Conservation (phyloP, 345 rosid species). For the Moricandia arvensis region DNA sequence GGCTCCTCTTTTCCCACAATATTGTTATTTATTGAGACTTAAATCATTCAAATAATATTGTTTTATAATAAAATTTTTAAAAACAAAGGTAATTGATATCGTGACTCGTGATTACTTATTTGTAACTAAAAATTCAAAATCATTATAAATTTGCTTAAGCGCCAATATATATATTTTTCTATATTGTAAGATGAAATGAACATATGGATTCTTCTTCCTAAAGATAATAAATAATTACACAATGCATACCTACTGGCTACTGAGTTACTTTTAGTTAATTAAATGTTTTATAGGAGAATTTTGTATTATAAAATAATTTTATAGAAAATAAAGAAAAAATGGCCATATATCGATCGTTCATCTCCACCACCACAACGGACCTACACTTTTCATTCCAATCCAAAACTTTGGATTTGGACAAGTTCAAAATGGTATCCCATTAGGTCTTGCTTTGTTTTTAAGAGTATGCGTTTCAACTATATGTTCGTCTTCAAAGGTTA, state of each 20-base stretch:
- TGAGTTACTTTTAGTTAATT: conserved; percentile 2
- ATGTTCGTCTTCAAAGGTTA: not conserved
- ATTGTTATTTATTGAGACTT: not conserved
- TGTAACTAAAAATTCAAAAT: not conserved
- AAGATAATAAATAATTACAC: conserved; percentile 20
- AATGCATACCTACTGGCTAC: conserved; percentile 11
- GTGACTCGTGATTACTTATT: not conserved
- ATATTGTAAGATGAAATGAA: not conserved
- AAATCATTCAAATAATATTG: conserved; percentile 10
- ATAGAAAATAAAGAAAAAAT: not conserved
- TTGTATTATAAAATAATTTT: not conserved
- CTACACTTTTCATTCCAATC: conserved; percentile 27
- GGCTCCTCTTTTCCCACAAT: conserved; percentile 1
- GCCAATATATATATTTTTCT: not conserved
- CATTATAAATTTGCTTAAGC: not conserved
- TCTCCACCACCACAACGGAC: conserved; percentile 16
- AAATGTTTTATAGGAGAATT: conserved; percentile 12
- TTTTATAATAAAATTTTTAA: not conserved
- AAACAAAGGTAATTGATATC: not conserved
- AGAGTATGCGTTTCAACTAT: not conserved
- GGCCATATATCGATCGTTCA: conserved; percentile 24
- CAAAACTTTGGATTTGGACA: conserved; percentile 19
- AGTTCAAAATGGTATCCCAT: conserved; percentile 9
- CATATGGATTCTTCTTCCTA: not conserved
- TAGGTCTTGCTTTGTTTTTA: conserved; percentile 7